Conservation (phyloP, 305 asterid species). For the Striga hermonthica region DNA sequence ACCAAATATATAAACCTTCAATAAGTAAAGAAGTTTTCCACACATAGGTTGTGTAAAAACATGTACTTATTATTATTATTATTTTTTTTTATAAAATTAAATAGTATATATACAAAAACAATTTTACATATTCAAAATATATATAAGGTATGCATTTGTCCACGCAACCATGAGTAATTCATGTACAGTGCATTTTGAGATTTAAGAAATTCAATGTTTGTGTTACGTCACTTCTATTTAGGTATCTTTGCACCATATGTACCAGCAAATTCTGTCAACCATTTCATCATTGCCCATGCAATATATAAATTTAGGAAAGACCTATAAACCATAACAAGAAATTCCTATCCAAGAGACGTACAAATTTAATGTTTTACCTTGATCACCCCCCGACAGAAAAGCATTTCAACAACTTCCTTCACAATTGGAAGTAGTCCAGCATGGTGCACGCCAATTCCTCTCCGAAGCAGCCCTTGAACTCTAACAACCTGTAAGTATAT, state of each 20-base stretch:
- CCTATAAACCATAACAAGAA: slow-evolving; percentile 9
- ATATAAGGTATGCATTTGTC: not conserved
- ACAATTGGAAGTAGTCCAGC: slow-evolving; percentile 98
- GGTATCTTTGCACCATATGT: slow-evolving; percentile 10
- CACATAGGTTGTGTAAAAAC: not conserved
- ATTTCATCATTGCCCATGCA: slow-evolving; percentile 11
- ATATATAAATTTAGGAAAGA: slow-evolving; percentile 18
- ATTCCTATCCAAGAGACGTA: slow-evolving; percentile 9
- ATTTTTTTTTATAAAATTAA: not conserved
- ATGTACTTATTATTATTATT: too few relatives aligned
- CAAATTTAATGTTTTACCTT: slow-evolving; percentile 53
- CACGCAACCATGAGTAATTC: not conserved
- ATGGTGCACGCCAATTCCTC: slow-evolving; percentile 98
- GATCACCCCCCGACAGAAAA: slow-evolving; percentile 94
- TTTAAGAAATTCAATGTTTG: not conserved
- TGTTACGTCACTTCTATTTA: not conserved
- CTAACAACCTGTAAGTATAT: slow-evolving; percentile 67
- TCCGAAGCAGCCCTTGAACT: slow-evolving; percentile 84
- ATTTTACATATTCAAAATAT: slow-evolving; percentile 7
- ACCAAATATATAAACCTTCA: not conserved
- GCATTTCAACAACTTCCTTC: slow-evolving; percentile 99
- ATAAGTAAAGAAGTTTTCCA: slow-evolving; percentile 4
- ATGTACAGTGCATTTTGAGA: not conserved
- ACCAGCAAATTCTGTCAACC: not conserved
- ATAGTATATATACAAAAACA: slow-evolving; percentile 11